Conservation (phyloP, 2,329 filamentous ascomycete species). For the Colletotrichum tropicicola region DNA sequence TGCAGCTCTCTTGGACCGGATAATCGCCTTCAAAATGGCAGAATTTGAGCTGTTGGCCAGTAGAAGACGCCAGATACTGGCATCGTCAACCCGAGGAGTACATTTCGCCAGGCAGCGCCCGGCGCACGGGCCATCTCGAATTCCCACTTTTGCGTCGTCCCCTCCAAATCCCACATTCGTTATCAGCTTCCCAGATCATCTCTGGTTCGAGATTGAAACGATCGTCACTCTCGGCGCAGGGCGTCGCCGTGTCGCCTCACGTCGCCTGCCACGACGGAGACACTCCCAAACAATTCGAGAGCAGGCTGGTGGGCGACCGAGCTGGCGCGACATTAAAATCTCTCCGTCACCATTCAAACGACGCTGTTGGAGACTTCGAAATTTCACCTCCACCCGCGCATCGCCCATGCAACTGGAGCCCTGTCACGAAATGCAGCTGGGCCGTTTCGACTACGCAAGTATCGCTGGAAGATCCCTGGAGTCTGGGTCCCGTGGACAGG, state of each 20-base stretch:
- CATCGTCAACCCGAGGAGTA: not conserved
- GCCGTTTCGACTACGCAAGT: conserved; percentile 16
- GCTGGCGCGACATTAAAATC: not conserved
- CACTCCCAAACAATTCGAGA: not conserved
- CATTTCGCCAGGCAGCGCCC: not conserved
- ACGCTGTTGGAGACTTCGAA: not conserved
- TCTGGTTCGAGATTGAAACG: no score
- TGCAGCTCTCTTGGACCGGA: no score
- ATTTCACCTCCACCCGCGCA: conserved; percentile 11
- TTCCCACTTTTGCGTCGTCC: conserved; percentile 10
- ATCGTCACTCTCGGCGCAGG: not conserved
- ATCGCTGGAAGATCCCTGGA: conserved; percentile 26
- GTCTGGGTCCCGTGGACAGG: conserved; percentile 11
- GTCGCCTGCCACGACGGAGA: not conserved
- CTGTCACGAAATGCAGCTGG: conserved; percentile 5
- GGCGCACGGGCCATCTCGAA: conserved; percentile 11
- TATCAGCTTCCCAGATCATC: conserved; percentile 20
- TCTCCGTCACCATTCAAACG: not conserved
- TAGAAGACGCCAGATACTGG: no score
- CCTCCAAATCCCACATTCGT: conserved; percentile 15
- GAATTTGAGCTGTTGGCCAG: not conserved
- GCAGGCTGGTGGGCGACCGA: not conserved
- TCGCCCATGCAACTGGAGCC: conserved; percentile 5
- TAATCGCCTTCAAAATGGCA: not conserved
- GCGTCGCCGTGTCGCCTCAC: not conserved